Evolutionary conservation across 2,329 filamentous ascomycete species (phyloP).

Genomic region (Aspergillus sp.): DNA sequence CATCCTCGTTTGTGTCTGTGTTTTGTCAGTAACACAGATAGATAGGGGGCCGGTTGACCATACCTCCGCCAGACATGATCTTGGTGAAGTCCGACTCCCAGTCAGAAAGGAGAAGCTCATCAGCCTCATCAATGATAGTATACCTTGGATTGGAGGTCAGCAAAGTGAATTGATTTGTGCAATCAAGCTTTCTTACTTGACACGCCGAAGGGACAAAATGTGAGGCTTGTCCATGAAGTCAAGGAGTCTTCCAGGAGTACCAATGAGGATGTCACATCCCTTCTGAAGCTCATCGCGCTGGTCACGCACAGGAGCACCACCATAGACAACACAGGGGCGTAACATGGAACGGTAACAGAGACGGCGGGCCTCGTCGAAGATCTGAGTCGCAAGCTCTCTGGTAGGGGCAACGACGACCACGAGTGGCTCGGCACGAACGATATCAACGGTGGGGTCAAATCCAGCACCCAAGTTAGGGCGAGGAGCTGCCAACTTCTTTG

Average conservation of each 20-base stretch:
- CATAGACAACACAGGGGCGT: conserved; percentile 84
- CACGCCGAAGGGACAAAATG: conserved; percentile 66
- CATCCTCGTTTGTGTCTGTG: conserved; percentile 70
- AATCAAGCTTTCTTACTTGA: conserved; percentile 53
- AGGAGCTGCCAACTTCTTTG: conserved; percentile 75
- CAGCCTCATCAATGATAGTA: conserved; percentile 86
- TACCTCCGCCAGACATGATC: conserved; percentile 78
- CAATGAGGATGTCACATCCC: conserved; percentile 87
- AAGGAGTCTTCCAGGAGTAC: conserved; percentile 77
- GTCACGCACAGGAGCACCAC: conserved; percentile 66
- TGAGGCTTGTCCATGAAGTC: conserved; percentile 74
- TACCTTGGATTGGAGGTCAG: conserved; percentile 39
- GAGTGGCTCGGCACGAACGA: conserved; percentile 75
- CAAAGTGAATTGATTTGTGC: background rate
- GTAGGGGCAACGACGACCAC: conserved; percentile 82
- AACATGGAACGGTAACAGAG: conserved; percentile 94
- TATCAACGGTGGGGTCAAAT: conserved; percentile 48
- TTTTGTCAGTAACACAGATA: conserved; percentile 9
- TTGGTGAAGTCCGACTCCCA: conserved; percentile 73
- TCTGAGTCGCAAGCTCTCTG: conserved; percentile 86
- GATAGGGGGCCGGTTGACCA: conserved; percentile 26
- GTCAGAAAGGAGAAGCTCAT: conserved; percentile 78
- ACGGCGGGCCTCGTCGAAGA: conserved; percentile 89
- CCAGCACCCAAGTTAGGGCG: conserved; percentile 58
- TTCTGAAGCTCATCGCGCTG: conserved; percentile 70